These are phyloP conservation scores for Lophiostoma macrostomum DNA, from an alignment of 495 filamentous ascomycete species.

Conservation along the genomic window DNA sequence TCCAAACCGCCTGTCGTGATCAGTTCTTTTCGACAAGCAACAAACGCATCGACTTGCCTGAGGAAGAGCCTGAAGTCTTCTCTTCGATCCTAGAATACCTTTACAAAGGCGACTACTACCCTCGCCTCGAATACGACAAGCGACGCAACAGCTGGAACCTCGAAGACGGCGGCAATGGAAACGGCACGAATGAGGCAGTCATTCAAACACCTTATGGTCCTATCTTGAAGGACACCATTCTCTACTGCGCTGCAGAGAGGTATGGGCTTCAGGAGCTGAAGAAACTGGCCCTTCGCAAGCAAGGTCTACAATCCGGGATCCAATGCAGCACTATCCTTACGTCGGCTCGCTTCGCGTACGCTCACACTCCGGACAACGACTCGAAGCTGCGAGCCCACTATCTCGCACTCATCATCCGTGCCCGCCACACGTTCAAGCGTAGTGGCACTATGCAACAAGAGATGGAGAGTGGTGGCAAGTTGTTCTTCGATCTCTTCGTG, in stretches of 20 bases:
- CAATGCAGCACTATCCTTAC: constrained; percentile 79
- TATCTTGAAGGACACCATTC: constrained; percentile 63
- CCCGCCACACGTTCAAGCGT: constrained; percentile 79
- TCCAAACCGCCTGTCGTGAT: constrained; percentile 56
- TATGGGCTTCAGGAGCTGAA: constrained; percentile 81
- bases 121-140: constrained; percentile 43
- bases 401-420: constrained; percentile 84
- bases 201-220: constrained; percentile 27
- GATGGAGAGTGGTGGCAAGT: constrained; percentile 80
- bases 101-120: constrained; percentile 93
- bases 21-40: constrained; percentile 61
- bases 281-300: constrained; percentile 77
- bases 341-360: constrained; percentile 82
- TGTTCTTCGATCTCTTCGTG: constrained; percentile 93
- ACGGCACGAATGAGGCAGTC: constrained; percentile 32
- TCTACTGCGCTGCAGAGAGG: constrained; percentile 84
- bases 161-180: constrained; percentile 34
- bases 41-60: constrained; percentile 74
- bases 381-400: constrained; percentile 88
- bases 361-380: constrained; percentile 82
- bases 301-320: constrained; percentile 75
- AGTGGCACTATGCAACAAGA: constrained; percentile 96
- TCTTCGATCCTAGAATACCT: constrained; percentile 87
- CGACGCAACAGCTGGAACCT: constrained; percentile 41
- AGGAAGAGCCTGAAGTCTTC: constrained; percentile 86